Percentiles rank a stretch among this genome's conserved stretches.
phyloP scores from a whole-genome alignment of 257 asterid genomes.

The Datura wrightii region DNA sequence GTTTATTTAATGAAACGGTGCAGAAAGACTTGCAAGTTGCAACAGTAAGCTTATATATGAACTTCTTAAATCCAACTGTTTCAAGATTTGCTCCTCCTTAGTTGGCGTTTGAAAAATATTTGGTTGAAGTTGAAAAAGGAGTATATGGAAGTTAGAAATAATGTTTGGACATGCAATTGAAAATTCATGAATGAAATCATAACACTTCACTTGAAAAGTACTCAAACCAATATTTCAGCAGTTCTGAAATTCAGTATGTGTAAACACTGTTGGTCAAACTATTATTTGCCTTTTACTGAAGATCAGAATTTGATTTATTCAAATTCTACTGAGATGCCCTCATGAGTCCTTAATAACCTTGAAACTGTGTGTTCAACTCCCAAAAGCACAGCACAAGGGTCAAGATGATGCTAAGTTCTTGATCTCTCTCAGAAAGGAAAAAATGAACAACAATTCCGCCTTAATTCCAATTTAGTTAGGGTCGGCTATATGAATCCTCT shows the following conservation, averaged over 20 bases:
- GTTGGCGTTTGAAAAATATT: neutral
- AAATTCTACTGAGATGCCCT: neutral
- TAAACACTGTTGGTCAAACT: neutral
- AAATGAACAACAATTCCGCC: neutral
- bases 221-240: neutral
- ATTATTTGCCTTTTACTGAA: neutral
- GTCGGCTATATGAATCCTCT: neutral
- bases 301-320: neutral
- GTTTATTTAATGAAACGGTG: neutral
- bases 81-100: neutral
- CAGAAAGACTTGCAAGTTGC: slow-evolving; percentile 31
- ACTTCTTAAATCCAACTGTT: slow-evolving; percentile 1
- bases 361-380: neutral
- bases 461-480: neutral
- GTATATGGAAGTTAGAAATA: slow-evolving; percentile 11
- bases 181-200: neutral
- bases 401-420: neutral
- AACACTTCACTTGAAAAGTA: neutral
- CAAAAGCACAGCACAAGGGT: neutral
- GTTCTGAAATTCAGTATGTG: neutral
- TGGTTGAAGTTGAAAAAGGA: neutral
- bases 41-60: neutral
- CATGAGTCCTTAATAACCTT: neutral
- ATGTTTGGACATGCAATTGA: neutral
- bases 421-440: neutral